A percentile compares a stretch with the other conserved stretches of the same genome.
Conservation (phyloP, 208 protist genomes). For the Leishmania arabica region DNA sequence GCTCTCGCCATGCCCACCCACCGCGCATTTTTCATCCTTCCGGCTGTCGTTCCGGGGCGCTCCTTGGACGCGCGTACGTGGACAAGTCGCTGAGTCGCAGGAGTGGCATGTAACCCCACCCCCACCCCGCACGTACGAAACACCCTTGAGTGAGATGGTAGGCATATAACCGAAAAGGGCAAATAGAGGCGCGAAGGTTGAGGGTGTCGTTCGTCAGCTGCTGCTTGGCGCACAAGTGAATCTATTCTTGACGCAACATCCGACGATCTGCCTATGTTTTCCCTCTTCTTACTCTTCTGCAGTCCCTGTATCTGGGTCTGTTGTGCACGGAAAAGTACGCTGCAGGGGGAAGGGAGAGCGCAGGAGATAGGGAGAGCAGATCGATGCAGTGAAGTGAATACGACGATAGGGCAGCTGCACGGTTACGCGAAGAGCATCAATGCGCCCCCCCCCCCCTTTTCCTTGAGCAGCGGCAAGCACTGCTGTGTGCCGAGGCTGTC, state of each 20-base stretch:
- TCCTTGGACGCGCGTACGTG: not conserved
- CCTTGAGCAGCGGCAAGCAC: not conserved
- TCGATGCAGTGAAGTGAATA: not conserved
- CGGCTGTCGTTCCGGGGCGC: not conserved
- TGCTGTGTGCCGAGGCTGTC: not conserved
- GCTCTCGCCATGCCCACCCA: not conserved
- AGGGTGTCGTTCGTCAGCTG: not conserved
- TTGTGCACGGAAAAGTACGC: not conserved
- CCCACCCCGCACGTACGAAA: not conserved
- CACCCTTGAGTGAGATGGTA: not conserved
- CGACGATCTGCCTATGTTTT: not conserved
- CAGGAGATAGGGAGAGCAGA: not conserved
- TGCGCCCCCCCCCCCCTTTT: not conserved
- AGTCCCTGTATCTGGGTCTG: not conserved
- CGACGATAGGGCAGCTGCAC: not conserved
- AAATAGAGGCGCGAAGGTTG: not conserved
- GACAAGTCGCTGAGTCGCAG: not conserved
- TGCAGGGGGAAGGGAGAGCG: not conserved
- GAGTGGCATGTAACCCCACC: not conserved
- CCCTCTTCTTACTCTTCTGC: not conserved
- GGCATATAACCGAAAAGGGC: not conserved
- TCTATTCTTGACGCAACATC: not conserved
- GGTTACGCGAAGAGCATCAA: not conserved
- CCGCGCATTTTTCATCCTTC: not conserved
- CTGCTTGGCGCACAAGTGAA: not conserved